These are phyloP conservation scores for Cercospora janseana DNA, from an alignment of 2,329 filamentous ascomycete species.

Conservation along the genomic window DNA sequence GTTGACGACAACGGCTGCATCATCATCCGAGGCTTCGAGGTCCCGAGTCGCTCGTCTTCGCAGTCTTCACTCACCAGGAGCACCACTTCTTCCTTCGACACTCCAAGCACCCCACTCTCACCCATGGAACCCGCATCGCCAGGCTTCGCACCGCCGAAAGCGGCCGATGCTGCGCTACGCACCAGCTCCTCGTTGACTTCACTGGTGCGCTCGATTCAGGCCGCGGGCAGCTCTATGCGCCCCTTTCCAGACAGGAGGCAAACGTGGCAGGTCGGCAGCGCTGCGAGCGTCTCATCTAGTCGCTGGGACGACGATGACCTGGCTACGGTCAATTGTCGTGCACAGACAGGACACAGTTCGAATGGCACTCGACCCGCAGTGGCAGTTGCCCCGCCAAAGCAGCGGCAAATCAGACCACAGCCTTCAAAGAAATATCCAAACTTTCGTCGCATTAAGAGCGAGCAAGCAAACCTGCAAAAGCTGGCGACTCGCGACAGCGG, in stretches of 20 bases:
- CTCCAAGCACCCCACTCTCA: slow-evolving; percentile 16
- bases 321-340: not conserved
- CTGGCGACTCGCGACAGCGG: not conserved
- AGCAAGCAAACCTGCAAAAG: slow-evolving; percentile 4
- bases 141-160: slow-evolving; percentile 15
- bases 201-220: slow-evolving; percentile 9
- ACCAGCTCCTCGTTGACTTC: slow-evolving; percentile 14
- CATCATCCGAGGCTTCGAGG: slow-evolving; percentile 26
- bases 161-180: not conserved
- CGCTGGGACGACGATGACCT: slow-evolving; percentile 19
- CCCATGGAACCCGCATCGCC: slow-evolving; percentile 14
- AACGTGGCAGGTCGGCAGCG: slow-evolving; percentile 7
- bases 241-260: not conserved
- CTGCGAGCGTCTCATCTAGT: slow-evolving; percentile 3
- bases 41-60: slow-evolving; percentile 23
- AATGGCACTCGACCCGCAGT: not conserved
- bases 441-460: slow-evolving; percentile 6
- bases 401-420: not conserved
- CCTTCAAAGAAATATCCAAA: not conserved
- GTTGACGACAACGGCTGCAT: slow-evolving; percentile 25
- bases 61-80: slow-evolving; percentile 17
- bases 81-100: slow-evolving; percentile 16
- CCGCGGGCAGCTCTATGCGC: not conserved
- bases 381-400: not conserved
- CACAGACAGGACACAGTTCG: not conserved